A percentile compares a stretch with the other conserved stretches of the same genome.
Evolutionary conservation across 2,329 filamentous ascomycete species (phyloP).

Genomic region (Xylaria multiplex): DNA sequence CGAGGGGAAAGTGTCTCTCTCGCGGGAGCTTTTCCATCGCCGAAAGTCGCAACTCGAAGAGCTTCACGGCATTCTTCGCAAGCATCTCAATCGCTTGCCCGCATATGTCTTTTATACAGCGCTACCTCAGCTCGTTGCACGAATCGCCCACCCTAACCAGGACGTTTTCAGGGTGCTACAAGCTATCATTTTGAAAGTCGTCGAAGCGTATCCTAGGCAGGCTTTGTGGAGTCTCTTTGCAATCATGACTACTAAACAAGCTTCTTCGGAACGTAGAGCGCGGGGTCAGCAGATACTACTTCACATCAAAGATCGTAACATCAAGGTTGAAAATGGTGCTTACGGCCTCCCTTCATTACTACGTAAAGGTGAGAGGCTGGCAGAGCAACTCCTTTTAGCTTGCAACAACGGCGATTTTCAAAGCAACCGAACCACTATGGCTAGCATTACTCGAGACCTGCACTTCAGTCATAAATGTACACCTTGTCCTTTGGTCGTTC

Average conservation of each 20-base stretch:
- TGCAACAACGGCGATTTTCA: slow-evolving; percentile 81
- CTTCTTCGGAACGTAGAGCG: slow-evolving; percentile 67
- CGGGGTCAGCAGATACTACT: slow-evolving; percentile 64
- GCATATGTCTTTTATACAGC: slow-evolving; percentile 83
- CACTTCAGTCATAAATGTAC: slow-evolving; percentile 86
- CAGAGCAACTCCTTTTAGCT: slow-evolving; percentile 80
- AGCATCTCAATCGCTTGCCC: slow-evolving; percentile 78
- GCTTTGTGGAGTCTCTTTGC: slow-evolving; percentile 91
- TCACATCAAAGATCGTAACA: slow-evolving; percentile 58
- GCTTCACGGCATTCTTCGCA: slow-evolving; percentile 79
- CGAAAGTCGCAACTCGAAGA: slow-evolving; percentile 73
- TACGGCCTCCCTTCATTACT: slow-evolving; percentile 77
- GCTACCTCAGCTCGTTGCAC: slow-evolving; percentile 92
- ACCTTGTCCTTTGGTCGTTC: slow-evolving; percentile 87
- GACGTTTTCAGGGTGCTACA: slow-evolving; percentile 81
- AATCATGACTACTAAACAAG: slow-evolving; percentile 81
- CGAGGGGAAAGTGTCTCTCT: slow-evolving; percentile 64
- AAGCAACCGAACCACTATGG: slow-evolving; percentile 71
- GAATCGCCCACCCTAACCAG: slow-evolving; percentile 86
- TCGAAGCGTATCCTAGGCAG: slow-evolving; percentile 87
- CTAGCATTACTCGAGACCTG: slow-evolving; percentile 81
- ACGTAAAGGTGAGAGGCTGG: slow-evolving; percentile 81
- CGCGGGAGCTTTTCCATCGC: slow-evolving; percentile 61
- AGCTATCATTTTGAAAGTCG: slow-evolving; percentile 86
- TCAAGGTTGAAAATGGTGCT: slow-evolving; percentile 61